A percentile compares a stretch with the other conserved stretches of the same genome.
Conservation (phyloP, 768 basidiomycete genomes). For the Boletus insuetus region DNA sequence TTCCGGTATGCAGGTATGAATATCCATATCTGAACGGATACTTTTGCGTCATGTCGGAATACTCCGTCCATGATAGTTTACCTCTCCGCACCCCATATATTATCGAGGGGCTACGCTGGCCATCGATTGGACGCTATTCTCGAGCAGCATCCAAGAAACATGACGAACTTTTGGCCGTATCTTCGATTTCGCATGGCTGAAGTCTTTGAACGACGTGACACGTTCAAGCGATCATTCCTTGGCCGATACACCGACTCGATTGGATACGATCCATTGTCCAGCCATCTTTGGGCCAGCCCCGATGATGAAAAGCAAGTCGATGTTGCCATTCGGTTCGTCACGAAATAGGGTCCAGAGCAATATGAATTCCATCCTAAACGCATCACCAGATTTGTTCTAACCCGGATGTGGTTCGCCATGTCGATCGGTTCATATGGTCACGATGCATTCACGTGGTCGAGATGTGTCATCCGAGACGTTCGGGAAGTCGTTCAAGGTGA, state of each 20-base stretch:
- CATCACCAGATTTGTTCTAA: slow-evolving; percentile 55
- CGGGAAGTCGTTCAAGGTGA: slow-evolving; percentile 54
- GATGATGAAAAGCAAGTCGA: slow-evolving; percentile 55
- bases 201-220: slow-evolving; percentile 30
- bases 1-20: slow-evolving; percentile 60
- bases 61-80: slow-evolving; percentile 44
- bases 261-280: slow-evolving; percentile 37
- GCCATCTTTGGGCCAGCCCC: slow-evolving; percentile 56
- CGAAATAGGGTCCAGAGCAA: not conserved
- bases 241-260: slow-evolving; percentile 31
- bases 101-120: slow-evolving; percentile 49
- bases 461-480: slow-evolving; percentile 42
- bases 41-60: not conserved
- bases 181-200: slow-evolving; percentile 51
- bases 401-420: slow-evolving; percentile 59
- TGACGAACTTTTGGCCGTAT: slow-evolving; percentile 75
- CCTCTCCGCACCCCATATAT: slow-evolving; percentile 53
- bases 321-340: slow-evolving; percentile 53
- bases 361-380: slow-evolving; percentile 1
- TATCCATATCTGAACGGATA: not conserved
- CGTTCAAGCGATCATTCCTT: slow-evolving; percentile 54
- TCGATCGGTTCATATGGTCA: slow-evolving; percentile 45
- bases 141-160: slow-evolving; percentile 39
- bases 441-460: slow-evolving; percentile 34
- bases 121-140: slow-evolving; percentile 42